Conservation (phyloP, 306 rosid genomes). For the Cajanus cajan region DNA sequence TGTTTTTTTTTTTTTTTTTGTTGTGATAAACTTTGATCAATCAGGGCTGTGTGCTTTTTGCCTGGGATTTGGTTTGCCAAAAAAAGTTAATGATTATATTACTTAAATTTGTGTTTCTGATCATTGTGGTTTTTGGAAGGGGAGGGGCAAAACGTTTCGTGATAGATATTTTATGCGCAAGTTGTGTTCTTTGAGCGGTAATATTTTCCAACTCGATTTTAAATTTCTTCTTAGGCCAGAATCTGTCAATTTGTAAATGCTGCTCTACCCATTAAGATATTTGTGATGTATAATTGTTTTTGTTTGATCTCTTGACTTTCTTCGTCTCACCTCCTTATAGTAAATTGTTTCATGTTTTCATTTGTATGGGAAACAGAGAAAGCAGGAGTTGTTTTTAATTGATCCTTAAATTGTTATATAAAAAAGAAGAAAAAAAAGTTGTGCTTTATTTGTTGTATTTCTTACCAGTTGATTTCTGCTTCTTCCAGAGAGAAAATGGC, state of each 20-base stretch:
- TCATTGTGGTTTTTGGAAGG: neutral
- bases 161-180: neutral
- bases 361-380: too few relatives aligned
- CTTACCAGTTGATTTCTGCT: slow-evolving; percentile 40
- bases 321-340: neutral
- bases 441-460: neutral
- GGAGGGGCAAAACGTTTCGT: neutral
- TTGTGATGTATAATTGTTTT: neutral
- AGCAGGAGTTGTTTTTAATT: too few relatives aligned
- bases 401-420: neutral
- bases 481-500: slow-evolving; percentile 87
- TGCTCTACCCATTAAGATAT: neutral
- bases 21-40: neutral
- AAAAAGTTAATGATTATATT: neutral
- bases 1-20: neutral
- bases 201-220: neutral
- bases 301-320: neutral
- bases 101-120: neutral
- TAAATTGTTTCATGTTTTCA: too few relatives aligned
- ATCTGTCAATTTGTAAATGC: neutral
- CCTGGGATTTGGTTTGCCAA: neutral
- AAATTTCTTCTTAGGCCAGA: neutral
- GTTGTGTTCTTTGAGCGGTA: neutral
- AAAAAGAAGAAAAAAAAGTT: neutral
- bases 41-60: neutral